Conservation (phyloP, 192 early-diverging fungal genomes). For the Umbelopsis isabellina region DNA sequence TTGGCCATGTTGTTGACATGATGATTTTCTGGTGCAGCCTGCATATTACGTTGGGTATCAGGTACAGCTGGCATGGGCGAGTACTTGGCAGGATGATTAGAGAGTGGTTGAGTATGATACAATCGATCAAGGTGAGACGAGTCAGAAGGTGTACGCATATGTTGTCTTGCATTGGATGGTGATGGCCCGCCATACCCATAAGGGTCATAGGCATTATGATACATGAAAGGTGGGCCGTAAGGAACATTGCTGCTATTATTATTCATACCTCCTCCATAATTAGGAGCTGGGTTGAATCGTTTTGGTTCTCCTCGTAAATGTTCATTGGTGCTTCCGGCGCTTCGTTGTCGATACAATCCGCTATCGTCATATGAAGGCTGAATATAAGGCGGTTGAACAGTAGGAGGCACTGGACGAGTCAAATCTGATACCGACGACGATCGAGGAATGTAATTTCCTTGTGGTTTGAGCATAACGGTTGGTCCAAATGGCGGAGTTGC, state of each 20-base stretch:
- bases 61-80: conserved; percentile 12
- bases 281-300: no score
- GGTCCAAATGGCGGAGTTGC: background rate
- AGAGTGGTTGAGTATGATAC: conserved; percentile 8
- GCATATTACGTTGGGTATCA: conserved; percentile 17
- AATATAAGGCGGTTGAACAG: background rate
- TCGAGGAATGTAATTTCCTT: conserved; percentile 2
- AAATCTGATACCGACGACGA: background rate
- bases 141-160: conserved; percentile 10
- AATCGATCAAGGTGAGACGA: background rate
- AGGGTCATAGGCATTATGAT: no score
- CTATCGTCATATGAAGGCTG: background rate
- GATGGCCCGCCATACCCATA: background rate
- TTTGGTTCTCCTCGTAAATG: no score
- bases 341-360: background rate
- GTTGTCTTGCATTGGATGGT: background rate
- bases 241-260: no score
- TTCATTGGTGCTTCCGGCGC: no score
- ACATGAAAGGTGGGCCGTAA: no score
- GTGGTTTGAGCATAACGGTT: background rate
- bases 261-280: no score
- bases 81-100: background rate
- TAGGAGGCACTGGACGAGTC: background rate
- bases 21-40: conserved; percentile 20
- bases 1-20: background rate